Percentiles rank a stretch among this genome's conserved stretches.
Evolutionary conservation across 169 alveolate genomes (phyloP).

Genomic region (Plasmodium ovale): DNA sequence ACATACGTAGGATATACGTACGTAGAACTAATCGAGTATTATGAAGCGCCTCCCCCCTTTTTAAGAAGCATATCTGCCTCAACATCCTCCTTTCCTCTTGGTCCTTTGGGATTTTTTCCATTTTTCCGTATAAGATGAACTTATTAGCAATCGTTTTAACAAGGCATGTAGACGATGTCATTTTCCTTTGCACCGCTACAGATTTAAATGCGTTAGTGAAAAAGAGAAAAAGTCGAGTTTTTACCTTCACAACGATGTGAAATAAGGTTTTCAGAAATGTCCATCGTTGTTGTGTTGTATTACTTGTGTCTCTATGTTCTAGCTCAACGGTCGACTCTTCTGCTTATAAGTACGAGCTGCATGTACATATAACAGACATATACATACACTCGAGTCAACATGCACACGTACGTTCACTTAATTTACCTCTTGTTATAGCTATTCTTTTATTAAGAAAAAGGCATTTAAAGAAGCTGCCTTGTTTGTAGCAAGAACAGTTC

Average conservation of each 20-base stretch:
- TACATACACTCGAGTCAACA: neutral
- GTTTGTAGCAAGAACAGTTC: slow-evolving; percentile 75
- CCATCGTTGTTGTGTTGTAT: neutral
- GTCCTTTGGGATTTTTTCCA: neutral
- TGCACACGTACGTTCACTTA: neutral
- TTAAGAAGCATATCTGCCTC: no score
- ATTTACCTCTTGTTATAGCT: slow-evolving; percentile 37
- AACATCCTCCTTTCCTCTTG: no score
- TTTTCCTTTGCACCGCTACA: slow-evolving; percentile 72
- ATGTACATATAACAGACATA: neutral
- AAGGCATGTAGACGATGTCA: slow-evolving; percentile 56
- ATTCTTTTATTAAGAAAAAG: slow-evolving; percentile 72
- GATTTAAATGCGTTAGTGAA: slow-evolving; percentile 66
- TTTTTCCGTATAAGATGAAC: slow-evolving; percentile 55
- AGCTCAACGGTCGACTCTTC: neutral
- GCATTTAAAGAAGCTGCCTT: slow-evolving; percentile 75
- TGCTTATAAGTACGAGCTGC: neutral
- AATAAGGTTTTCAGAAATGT: no score
- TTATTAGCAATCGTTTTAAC: slow-evolving; percentile 73
- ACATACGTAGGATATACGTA: no score
- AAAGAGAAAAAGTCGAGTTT: neutral
- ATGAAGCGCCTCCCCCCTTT: no score
- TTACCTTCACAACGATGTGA: neutral
- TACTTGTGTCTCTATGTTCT: neutral
- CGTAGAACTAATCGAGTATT: no score